Evolutionary conservation across 345 rosid genomes (phyloP), one percentile per base, ranked within the genome.

Genomic region (Arabidopsis arenosa): DNA sequence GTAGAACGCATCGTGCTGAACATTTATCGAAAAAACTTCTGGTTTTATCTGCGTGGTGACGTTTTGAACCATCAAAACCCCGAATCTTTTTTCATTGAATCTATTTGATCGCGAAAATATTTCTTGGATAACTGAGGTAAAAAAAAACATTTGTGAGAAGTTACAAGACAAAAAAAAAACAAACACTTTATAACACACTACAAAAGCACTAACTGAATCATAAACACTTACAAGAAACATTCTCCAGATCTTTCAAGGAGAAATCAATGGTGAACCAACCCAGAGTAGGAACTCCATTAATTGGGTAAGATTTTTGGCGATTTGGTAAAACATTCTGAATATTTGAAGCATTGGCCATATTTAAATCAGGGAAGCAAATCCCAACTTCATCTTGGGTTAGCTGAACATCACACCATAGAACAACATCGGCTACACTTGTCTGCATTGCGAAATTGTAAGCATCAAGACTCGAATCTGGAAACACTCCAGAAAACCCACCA

Each of bases 401-500:
- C 77, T 90, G 98, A 64, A 90, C 86, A 75, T 93, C 93, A 82
- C 98, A 90, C 95, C 88, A 90, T 10, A 80, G 73, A 45, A 82
- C 61, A 28, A 63, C 79, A 75, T 51, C 45, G 0, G 82, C n/a
- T 14, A 73, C 49, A 74, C 93, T 76, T 10, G 77, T 55, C 1
- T 5, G 0, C 13, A 6, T 2, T 13, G 90, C 86, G 15, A 85
- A 51, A 33, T 0, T 13, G 75, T 86, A 93, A 67, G 95, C 92
- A 13, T 0, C 15, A 0, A 0, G 0, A 81, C 95, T 90, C 17
- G 92, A 90, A 80, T 86, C 88, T 0, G 97, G 86, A 54, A 89
- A 77, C 48, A 93, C 5, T 67, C 98, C 98, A 0, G 97, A 90
- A 80, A 90, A 90, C 30, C 98, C 97, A 54, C 95, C 98, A 9